These are phyloP conservation scores for Triticum urartu DNA, from an alignment of 176 grass and related monocot species.

Conservation along the genomic window DNA sequence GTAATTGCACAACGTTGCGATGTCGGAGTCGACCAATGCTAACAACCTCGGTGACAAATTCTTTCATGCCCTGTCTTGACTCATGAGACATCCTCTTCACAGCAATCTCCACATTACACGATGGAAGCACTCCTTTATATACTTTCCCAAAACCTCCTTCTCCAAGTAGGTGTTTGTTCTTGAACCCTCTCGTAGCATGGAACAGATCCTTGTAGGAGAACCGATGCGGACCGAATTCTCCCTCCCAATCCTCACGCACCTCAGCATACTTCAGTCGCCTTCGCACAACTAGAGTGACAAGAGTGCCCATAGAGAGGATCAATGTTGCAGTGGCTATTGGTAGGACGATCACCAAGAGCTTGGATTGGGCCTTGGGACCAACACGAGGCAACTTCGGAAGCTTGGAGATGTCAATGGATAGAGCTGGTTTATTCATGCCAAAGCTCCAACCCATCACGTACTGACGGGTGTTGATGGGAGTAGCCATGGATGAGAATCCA, in stretches of 20 bases:
- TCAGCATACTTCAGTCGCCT: background rate
- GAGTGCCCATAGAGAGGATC: background rate
- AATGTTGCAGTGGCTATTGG: background rate
- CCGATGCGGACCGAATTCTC: background rate
- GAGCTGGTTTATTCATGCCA: background rate
- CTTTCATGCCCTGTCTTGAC: background rate
- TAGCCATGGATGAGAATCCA: background rate
- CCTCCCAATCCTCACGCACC: background rate
- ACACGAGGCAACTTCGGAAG: background rate
- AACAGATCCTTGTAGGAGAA: background rate
- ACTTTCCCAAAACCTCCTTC: background rate
- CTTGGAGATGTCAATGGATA: constrained; percentile 1
- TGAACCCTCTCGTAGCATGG: background rate
- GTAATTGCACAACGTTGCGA: background rate
- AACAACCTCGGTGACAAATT: background rate
- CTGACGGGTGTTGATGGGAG: background rate
- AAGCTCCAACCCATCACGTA: background rate
- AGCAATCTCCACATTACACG: background rate
- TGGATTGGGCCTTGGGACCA: background rate
- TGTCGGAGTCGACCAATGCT: background rate
- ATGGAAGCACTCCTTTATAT: background rate
- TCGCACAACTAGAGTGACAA: background rate
- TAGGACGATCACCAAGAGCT: background rate
- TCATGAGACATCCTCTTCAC: background rate
- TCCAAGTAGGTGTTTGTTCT: background rate